Evolutionary conservation across 2,329 filamentous ascomycete species (phyloP).

Genomic region (Penicillium sp.): DNA sequence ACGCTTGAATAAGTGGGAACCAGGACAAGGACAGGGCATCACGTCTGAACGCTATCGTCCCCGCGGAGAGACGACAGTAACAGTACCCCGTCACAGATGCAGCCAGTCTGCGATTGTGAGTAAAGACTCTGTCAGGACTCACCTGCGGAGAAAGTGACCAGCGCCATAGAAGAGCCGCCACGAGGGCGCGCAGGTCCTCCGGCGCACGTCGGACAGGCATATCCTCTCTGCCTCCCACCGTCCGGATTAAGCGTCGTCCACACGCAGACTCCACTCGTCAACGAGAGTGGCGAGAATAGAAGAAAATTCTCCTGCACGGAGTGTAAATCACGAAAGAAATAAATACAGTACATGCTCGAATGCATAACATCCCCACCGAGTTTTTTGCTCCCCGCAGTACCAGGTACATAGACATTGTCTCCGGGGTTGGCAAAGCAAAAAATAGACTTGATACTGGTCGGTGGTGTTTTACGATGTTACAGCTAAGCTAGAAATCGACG

Average conservation of each 20-base stretch:
- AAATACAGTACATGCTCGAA: not conserved
- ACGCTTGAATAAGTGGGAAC: not conserved
- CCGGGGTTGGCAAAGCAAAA: not conserved
- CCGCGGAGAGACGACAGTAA: not conserved
- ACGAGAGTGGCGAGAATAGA: conserved; percentile 12
- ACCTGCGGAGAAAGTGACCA: conserved; percentile 12
- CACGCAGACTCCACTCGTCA: conserved; percentile 3
- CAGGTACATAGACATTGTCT: conserved; percentile 25
- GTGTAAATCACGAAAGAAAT: not conserved
- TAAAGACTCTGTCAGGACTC: not conserved
- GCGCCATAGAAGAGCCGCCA: conserved; percentile 23
- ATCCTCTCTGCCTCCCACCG: not conserved
- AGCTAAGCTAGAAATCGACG: not conserved
- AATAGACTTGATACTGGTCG: not conserved
- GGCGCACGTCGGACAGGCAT: not conserved
- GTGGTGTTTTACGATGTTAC: not conserved
- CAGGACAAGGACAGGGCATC: not conserved
- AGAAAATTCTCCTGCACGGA: not conserved
- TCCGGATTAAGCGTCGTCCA: not conserved
- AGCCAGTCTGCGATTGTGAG: not conserved
- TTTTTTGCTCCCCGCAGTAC: conserved; percentile 19
- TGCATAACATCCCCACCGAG: conserved; percentile 25
- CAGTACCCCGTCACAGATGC: not conserved
- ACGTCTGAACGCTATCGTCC: not conserved
- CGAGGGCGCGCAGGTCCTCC: conserved; percentile 16